These are phyloP conservation scores for Hymenoscyphus repandus DNA, from an alignment of 2,329 filamentous ascomycete genomes.

Conservation along the genomic window DNA sequence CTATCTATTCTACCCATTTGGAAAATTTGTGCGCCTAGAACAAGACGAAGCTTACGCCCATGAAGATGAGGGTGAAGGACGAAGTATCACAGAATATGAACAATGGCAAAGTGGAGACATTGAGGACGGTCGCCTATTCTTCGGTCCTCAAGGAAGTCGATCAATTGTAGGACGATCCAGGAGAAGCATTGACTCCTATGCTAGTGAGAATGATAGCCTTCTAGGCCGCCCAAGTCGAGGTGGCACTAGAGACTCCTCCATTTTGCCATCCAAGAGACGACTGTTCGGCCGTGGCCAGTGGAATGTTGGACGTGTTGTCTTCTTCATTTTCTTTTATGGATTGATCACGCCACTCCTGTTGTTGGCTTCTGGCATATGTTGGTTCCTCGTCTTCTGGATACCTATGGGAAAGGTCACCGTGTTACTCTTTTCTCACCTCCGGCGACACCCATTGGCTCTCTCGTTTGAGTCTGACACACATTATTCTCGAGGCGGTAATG, in stretches of 20 bases:
- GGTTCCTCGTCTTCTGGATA: conserved; percentile 96
- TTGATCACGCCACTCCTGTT: conserved; percentile 83
- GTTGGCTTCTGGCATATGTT: conserved; percentile 81
- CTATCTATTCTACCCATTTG: conserved; percentile 94
- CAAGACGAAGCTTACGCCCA: conserved; percentile 92
- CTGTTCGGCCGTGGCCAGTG: conserved; percentile 94
- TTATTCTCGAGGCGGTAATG: conserved; percentile 65
- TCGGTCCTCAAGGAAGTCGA: conserved; percentile 69
- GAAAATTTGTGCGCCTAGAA: conserved; percentile 88
- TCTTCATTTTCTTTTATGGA: conserved; percentile 95
- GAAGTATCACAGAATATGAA: conserved; percentile 97
- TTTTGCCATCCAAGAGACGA: conserved; percentile 63
- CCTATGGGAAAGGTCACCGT: conserved; percentile 96
- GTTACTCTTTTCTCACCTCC: conserved; percentile 83
- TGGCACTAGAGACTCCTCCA: conserved; percentile 36
- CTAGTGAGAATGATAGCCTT: conserved; percentile 83
- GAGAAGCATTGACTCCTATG: conserved; percentile 78
- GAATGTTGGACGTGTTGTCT: conserved; percentile 90
- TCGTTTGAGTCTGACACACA: conserved; percentile 86
- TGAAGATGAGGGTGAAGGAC: conserved; percentile 90
- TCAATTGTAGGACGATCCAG: conserved; percentile 83
- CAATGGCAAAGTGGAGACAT: conserved; percentile 98
- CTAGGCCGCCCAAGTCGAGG: conserved; percentile 62
- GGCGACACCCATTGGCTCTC: conserved; percentile 85
- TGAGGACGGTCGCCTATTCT: conserved; percentile 92